Evolutionary conservation across 352 stramenopile species (phyloP).

Genomic region (Halophytophthora polymorphica): DNA sequence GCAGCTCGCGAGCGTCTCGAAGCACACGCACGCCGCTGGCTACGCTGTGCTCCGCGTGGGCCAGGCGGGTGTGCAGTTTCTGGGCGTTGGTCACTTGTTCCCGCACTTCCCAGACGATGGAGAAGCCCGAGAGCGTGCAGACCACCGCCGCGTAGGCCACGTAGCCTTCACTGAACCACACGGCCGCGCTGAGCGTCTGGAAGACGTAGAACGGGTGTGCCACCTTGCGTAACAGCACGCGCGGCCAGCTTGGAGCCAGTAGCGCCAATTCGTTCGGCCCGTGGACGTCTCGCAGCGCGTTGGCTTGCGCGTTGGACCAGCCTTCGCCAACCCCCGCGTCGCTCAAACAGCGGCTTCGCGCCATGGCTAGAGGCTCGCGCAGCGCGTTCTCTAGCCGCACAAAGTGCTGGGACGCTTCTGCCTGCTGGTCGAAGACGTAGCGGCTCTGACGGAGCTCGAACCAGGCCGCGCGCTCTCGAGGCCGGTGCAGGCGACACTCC

Average conservation of each 20-base stretch:
- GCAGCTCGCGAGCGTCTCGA: slow-evolving; percentile 43
- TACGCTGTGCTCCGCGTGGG: slow-evolving; percentile 53
- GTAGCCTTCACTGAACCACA: slow-evolving; percentile 73
- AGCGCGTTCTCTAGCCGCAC: slow-evolving; percentile 56
- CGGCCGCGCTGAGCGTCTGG: slow-evolving; percentile 56
- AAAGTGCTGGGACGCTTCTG: slow-evolving; percentile 39
- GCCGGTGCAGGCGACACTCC: slow-evolving; percentile 36
- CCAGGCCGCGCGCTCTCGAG: slow-evolving; percentile 30
- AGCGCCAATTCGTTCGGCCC: slow-evolving; percentile 62
- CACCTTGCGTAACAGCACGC: slow-evolving; percentile 61
- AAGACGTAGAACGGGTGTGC: slow-evolving; percentile 83
- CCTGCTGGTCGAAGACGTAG: slow-evolving; percentile 48
- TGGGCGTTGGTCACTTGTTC: slow-evolving; percentile 60
- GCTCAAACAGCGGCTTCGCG: slow-evolving; percentile 28
- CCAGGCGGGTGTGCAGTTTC: slow-evolving; percentile 53
- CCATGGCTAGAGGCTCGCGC: slow-evolving; percentile 31
- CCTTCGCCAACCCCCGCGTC: slow-evolving; percentile 4
- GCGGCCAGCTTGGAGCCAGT: slow-evolving; percentile 35
- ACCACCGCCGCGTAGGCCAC: slow-evolving; percentile 68
- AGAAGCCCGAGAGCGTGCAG: slow-evolving; percentile 56
- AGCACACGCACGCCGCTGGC: slow-evolving; percentile 55
- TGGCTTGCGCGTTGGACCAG: slow-evolving; percentile 23
- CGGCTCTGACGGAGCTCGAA: slow-evolving; percentile 75
- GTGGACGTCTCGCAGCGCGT: slow-evolving; percentile 41
- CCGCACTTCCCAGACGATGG: slow-evolving; percentile 66